A percentile compares a stretch with the other conserved stretches of the same genome.
Evolutionary conservation across 2,329 filamentous ascomycete species (phyloP).

Genomic region (Monosporascus sp.): DNA sequence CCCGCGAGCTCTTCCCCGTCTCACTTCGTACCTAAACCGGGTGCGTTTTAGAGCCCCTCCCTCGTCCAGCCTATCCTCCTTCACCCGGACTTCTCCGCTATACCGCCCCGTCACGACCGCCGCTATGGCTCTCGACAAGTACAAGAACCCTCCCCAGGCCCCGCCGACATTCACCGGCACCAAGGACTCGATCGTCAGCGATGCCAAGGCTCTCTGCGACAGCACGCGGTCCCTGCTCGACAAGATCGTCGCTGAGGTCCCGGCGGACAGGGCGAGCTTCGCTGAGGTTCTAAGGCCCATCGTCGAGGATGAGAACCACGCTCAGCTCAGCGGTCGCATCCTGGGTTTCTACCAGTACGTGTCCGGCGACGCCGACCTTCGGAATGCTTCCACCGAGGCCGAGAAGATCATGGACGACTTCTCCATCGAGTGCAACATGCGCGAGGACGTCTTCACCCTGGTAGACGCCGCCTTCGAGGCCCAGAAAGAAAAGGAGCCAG

Average conservation of each 20-base stretch:
- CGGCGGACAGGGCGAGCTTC: constrained; percentile 47
- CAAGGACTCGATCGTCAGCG: constrained; percentile 59
- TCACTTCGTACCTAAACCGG: constrained; percentile 53
- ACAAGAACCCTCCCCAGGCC: constrained; percentile 69
- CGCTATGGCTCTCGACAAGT: constrained; percentile 62
- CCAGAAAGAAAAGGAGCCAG: constrained; percentile 45
- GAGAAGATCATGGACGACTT: constrained; percentile 74
- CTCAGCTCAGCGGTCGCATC: constrained; percentile 56
- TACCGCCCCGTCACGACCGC: constrained; percentile 38
- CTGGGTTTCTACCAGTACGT: constrained; percentile 78
- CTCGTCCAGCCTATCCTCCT: constrained; percentile 24
- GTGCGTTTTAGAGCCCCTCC: constrained; percentile 37
- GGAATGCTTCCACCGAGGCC: constrained; percentile 71
- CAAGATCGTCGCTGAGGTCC: constrained; percentile 58
- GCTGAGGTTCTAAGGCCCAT: constrained; percentile 59
- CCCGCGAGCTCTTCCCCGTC: constrained; percentile 52
- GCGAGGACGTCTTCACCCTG: constrained; percentile 71
- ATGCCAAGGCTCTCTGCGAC: constrained; percentile 62
- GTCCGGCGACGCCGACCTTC: constrained; percentile 60
- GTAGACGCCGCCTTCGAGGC: constrained; percentile 55
- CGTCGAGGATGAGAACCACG: constrained; percentile 65
- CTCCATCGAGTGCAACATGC: constrained; percentile 71
- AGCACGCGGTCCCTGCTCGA: constrained; percentile 60
- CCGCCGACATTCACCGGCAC: constrained; percentile 75
- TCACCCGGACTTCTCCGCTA: constrained; percentile 6